Base-by-base conservation (phyloP, 805 yeast species). In the Nakazawaea wickerhamii region DNA sequence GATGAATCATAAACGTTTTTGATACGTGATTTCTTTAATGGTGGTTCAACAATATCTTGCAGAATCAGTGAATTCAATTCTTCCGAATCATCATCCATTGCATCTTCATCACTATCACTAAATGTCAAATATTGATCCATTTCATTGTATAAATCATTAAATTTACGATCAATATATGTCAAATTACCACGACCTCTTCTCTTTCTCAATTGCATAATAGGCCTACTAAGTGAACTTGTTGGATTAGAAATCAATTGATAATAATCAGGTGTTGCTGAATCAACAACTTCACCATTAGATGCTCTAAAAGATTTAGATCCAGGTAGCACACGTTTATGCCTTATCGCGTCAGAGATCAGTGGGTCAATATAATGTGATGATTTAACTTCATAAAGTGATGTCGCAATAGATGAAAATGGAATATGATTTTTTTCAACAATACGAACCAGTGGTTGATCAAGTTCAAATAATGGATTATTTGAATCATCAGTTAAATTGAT, bases 401-500 rank as follows among this genome's bases (percentile, higher is more conserved):
- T 73, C 0, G 89, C 76, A 30, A 87, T 82, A 1, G 95, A 84
- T 10, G 93, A 81, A 56, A 83, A 86, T 3, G 95, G 91, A 1
- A 86, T 70, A 54, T 84, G 89, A 17, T 70, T 65, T 31, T 79
- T 63, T 47, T 81, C 84, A 36, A 73, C 61, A 33, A 72, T 55
- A 19, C 63, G 56, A 19, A 61, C 67, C 26, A 69, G 68, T 21
- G 79, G 75, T 39, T 78, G 69, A 5, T 81, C 71, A 41, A 87
- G 73, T 48, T 85, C 79, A 58, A 87, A 82, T 43, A 74, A 79
- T 11, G 97, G 96, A 55, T 81, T 84, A 55, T 77, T 77, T 13
- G 93, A 83, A 63, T 85, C 90, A 64, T 89, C 96, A 3, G 96
- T 85, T 40, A 84, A 69, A 55, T 93, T 93, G 50, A 84, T 75